Evolutionary conservation across 768 basidiomycete species (phyloP).

Genomic region (Trametes cingulata): DNA sequence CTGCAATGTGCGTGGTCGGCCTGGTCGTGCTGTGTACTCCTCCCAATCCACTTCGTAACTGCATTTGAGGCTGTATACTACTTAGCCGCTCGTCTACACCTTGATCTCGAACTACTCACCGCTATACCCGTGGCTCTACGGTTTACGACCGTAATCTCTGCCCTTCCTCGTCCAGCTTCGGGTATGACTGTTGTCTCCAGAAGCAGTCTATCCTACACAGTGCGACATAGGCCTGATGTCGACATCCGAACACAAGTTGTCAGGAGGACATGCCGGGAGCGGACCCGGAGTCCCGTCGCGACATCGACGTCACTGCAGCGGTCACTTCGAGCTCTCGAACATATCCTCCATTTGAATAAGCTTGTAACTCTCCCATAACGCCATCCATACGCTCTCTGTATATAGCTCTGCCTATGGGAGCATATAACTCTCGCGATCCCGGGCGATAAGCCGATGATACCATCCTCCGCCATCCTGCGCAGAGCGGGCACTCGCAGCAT

Average conservation of each 20-base stretch:
- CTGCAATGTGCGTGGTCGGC: too few relatives aligned
- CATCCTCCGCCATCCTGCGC: conserved; percentile 14
- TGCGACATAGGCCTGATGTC: not conserved
- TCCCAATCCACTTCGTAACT: too few relatives aligned
- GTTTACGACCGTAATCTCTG: too few relatives aligned
- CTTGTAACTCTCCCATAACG: not conserved
- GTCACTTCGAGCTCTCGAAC: not conserved
- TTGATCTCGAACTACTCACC: too few relatives aligned
- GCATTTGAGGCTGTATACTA: too few relatives aligned
- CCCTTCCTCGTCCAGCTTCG: too few relatives aligned
- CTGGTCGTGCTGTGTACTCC: too few relatives aligned
- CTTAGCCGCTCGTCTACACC: too few relatives aligned
- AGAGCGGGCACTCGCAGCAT: not conserved
- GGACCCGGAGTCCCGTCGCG: conserved; percentile 2
- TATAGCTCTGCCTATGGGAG: not conserved
- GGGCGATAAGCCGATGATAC: conserved; percentile 22
- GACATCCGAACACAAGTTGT: not conserved
- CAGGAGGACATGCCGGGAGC: not conserved
- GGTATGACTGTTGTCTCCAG: too few relatives aligned
- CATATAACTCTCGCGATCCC: conserved; percentile 3
- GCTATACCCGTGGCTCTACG: too few relatives aligned
- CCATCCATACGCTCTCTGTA: not conserved
- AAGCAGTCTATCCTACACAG: too few relatives aligned
- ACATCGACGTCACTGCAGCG: not conserved
- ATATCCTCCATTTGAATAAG: not conserved